These are phyloP conservation scores for Mortierella sp. DNA, from an alignment of 371 early-diverging fungal species.

Conservation along the genomic window DNA sequence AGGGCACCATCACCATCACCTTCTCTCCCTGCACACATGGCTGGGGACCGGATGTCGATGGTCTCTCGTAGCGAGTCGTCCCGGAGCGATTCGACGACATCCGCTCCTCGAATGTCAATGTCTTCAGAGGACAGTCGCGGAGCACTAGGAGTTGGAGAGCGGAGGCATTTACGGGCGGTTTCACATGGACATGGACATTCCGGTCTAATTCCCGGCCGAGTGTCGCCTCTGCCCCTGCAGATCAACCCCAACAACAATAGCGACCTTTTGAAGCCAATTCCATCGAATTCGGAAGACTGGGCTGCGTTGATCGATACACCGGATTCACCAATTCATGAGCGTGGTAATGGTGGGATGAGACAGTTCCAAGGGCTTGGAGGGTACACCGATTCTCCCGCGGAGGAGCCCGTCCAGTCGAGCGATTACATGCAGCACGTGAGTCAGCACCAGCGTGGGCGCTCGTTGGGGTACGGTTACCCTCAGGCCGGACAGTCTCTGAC, in stretches of 20 bases:
- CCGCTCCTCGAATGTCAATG: neutral
- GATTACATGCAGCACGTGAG: constrained; percentile 52
- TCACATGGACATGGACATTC: constrained; percentile 9
- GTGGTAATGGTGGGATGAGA: neutral
- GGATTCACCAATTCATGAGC: constrained; percentile 18
- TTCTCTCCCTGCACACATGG: neutral
- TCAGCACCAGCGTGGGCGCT: constrained; percentile 21
- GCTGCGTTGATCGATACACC: constrained; percentile 40
- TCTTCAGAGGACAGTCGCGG: constrained; percentile 29
- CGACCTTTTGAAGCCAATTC: constrained; percentile 20
- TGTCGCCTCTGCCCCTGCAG: constrained; percentile 17
- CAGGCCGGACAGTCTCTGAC: constrained; percentile 21
- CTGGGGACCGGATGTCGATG: neutral
- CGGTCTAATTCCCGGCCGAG: constrained; percentile 13
- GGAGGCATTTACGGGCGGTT: constrained; percentile 22
- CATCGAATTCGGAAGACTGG: constrained; percentile 49
- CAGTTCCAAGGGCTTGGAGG: constrained; percentile 12
- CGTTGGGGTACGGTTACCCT: constrained; percentile 6
- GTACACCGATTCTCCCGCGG: constrained; percentile 42
- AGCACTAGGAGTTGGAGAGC: constrained; percentile 3
- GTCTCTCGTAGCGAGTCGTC: neutral
- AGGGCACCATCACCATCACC: constrained; percentile 16
- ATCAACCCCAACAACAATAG: constrained; percentile 10
- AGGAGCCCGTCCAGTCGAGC: constrained; percentile 15
- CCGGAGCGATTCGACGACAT: too few species aligned